Base-by-base conservation (phyloP, 2,329 filamentous ascomycete genomes). In the Cryphonectria parasitica region DNA sequence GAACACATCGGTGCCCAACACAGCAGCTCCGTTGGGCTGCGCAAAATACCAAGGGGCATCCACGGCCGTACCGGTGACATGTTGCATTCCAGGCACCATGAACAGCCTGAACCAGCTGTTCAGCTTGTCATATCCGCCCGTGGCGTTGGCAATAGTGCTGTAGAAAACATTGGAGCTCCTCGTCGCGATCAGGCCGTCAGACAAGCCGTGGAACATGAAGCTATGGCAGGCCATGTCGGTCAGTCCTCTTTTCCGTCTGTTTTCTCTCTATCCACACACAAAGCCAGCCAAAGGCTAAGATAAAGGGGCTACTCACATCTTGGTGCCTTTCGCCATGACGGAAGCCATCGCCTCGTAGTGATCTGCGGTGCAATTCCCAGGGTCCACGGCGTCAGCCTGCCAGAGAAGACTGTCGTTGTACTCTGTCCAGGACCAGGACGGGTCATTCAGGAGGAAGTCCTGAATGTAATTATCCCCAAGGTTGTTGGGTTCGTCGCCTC, bases 101-200 rank as follows among this genome's bases (percentile, higher is more conserved):
- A 88, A 88, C 73, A 86, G 80, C 1, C 80, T 76, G 77, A 86
- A 89, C 75, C 86, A 86, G 22, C 84, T 82, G 1, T 81, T 83
- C 56, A 83, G 82, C 54, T 72, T 61, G 39, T 73, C 69, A 11
- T 74, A 71, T 17, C 73, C 75, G 3, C 75, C 77, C 80, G 86
- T 83, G 0, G 80, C 82, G 1, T 76, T 73, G 13, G 74, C 70
- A 0, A 80, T 79, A 22, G 74, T 75, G 45, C 77, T 66, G 68
- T 79, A 80, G 73, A 81, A 83, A 39, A 78, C 70, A 17, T 76
- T 72, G 10, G 79, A 78, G 1, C 76, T 77, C 17, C 76, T 73
- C 0, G 79, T 75, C 10, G 77, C 74, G 28, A 84, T 77, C 1
- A 81, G 43, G 3, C 78, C 78, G 73, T 85, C 83, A 5, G 78